Conservation (phyloP, 1,284 basidiomycete genomes). For the Exobasidium cylindrosporum region DNA sequence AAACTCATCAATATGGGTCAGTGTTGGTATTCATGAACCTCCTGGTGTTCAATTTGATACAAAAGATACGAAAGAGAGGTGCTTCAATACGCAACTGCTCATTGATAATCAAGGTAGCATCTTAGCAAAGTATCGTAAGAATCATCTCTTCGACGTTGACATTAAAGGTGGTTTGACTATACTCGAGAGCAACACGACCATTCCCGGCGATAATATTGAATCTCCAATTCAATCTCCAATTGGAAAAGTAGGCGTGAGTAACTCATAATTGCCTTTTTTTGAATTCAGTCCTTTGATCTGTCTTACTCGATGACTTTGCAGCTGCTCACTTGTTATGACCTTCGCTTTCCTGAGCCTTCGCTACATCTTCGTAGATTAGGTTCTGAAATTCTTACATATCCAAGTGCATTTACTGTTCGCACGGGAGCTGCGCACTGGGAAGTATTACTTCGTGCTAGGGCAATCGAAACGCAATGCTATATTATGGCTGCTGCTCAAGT, state of each 20-base stretch:
- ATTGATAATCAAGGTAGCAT: slow-evolving; percentile 57
- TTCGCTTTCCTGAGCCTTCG: slow-evolving; percentile 60
- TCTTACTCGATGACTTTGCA: background rate
- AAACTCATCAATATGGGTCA: slow-evolving; percentile 56
- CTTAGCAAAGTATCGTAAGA: slow-evolving; percentile 57
- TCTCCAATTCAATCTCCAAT: slow-evolving; percentile 5
- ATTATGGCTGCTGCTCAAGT: slow-evolving; percentile 56
- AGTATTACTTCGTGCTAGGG: slow-evolving; percentile 52
- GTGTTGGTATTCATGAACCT: slow-evolving; percentile 59
- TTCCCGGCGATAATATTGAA: slow-evolving; percentile 8
- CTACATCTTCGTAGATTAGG: slow-evolving; percentile 57
- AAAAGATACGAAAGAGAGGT: slow-evolving; percentile 32
- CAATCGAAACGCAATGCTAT: slow-evolving; percentile 57
- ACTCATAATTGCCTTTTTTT: background rate
- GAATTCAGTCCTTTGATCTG: background rate
- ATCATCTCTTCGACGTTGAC: slow-evolving; percentile 61
- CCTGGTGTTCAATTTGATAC: slow-evolving; percentile 21
- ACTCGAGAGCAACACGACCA: slow-evolving; percentile 66
- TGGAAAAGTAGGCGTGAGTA: slow-evolving; percentile 15
- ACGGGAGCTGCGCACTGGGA: slow-evolving; percentile 56
- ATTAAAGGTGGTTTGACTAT: slow-evolving; percentile 65
- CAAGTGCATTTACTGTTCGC: slow-evolving; percentile 60
- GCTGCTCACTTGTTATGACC: slow-evolving; percentile 62
- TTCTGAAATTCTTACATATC: slow-evolving; percentile 59
- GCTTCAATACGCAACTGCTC: slow-evolving; percentile 60